A percentile compares a stretch with the other conserved stretches of the same genome.
phyloP scores from a whole-genome alignment of 75 land plant species.

The Cryptomeria japonica region DNA sequence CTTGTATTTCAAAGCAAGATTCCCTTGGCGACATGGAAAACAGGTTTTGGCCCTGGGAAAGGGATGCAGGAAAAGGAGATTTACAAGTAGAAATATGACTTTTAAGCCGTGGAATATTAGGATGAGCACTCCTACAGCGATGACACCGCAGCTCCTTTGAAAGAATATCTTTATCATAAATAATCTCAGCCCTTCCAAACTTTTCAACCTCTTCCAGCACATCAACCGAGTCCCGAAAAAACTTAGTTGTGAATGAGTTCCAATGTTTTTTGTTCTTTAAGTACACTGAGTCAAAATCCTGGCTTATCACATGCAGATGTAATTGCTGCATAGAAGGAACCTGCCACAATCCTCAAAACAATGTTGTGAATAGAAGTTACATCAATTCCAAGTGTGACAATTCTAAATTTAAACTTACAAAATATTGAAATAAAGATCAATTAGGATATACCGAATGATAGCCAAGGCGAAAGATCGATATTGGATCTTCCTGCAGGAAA shows the following conservation, averaged over 20 bases:
- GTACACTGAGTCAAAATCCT: conserved; percentile 77
- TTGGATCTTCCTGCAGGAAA: conserved; percentile 56
- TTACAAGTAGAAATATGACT: conserved; percentile 63
- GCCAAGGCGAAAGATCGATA: conserved; percentile 79
- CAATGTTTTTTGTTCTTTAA: conserved; percentile 96
- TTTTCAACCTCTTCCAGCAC: conserved; percentile 66
- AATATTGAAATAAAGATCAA: not conserved
- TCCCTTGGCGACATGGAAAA: not conserved
- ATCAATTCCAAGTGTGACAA: not conserved
- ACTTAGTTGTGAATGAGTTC: conserved; percentile 87
- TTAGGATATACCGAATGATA: conserved; percentile 74
- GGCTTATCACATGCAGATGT: conserved; percentile 95
- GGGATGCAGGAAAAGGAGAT: conserved; percentile 46
- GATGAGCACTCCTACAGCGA: conserved; percentile 86
- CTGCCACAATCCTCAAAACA: conserved; percentile 35
- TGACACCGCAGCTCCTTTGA: conserved; percentile 85
- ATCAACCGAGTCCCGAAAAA: conserved; percentile 85
- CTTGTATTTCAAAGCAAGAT: not conserved
- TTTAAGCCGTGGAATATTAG: conserved; percentile 82
- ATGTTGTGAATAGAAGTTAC: conserved; percentile 2
- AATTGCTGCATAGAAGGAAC: conserved; percentile 94
- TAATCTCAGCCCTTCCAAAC: conserved; percentile 42
- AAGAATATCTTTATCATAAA: conserved; percentile 51
- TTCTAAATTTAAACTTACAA: not conserved
- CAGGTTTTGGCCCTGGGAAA: conserved; percentile 13